Evolutionary conservation across 805 yeast species (phyloP).

Genomic region (Zygosaccharomyces gambellarensis): DNA sequence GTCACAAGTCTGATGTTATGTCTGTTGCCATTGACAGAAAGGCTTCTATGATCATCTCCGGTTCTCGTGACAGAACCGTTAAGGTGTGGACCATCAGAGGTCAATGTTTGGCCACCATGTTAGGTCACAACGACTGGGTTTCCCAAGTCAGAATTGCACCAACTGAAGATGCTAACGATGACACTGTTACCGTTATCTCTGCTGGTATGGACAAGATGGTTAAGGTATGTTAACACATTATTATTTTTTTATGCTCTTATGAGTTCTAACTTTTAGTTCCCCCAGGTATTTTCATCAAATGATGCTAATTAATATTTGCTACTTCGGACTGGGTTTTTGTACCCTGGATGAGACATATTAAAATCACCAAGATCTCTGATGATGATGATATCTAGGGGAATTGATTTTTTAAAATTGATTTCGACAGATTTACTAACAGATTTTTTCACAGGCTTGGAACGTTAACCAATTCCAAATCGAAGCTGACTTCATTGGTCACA

Average conservation of each 20-base stretch:
- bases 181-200: constrained; percentile 74
- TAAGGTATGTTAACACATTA: constrained; percentile 73
- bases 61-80: constrained; percentile 98
- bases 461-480: constrained; percentile 73
- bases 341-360: constrained; percentile 89
- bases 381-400: constrained; percentile 6
- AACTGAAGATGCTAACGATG: constrained; percentile 42
- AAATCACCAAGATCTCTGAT: constrained; percentile 99
- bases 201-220: constrained; percentile 99
- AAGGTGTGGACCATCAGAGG: constrained; percentile 99
- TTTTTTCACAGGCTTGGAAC: constrained; percentile 79
- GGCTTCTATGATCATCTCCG: constrained; percentile 97
- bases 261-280: constrained; percentile 3
- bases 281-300: constrained; percentile 37
- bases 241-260: constrained; percentile 9
- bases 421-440: constrained; percentile 41
- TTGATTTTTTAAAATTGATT: neutral
- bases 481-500: constrained; percentile 99
- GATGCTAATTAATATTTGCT: constrained; percentile 93
- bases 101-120: constrained; percentile 89
- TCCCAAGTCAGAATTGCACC: constrained; percentile 97
- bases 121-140: constrained; percentile 99
- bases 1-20: constrained; percentile 96
- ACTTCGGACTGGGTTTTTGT: constrained; percentile 82
- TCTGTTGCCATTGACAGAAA: constrained; percentile 94